A percentile compares a stretch with the other conserved stretches of the same genome.
Conservation (phyloP, 257 asterid species). For the Paulownia fortunei region DNA sequence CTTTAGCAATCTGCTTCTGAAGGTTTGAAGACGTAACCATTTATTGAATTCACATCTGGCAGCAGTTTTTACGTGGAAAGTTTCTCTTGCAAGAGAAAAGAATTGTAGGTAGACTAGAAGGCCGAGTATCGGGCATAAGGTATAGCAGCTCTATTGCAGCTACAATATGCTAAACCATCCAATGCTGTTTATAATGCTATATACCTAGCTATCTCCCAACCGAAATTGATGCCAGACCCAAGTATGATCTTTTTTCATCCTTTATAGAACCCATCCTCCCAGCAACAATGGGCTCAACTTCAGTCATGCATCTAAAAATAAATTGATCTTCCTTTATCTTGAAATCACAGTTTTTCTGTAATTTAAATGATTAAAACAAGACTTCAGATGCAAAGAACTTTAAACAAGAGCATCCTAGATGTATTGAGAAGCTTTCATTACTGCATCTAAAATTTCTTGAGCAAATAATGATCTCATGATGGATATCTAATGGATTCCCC, state of each 20-base stretch:
- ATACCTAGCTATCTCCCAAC: slow-evolving; percentile 13
- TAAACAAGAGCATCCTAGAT: slow-evolving; percentile 10
- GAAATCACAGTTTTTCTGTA: background rate
- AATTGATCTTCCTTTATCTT: background rate
- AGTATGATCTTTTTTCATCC: background rate
- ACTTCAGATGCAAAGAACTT: background rate
- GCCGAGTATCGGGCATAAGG: background rate
- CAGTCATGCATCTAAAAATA: background rate
- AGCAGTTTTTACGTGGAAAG: background rate
- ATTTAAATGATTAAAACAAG: background rate
- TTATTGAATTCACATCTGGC: background rate
- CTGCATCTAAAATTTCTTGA: background rate
- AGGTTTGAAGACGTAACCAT: background rate
- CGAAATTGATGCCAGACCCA: slow-evolving; percentile 2
- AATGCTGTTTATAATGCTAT: background rate
- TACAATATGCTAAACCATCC: background rate
- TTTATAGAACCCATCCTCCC: background rate
- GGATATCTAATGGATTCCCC: background rate
- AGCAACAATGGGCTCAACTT: background rate
- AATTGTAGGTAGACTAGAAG: background rate
- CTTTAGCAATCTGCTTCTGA: background rate
- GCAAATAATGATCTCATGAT: background rate
- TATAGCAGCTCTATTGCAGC: background rate
- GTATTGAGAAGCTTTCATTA: slow-evolving; percentile 1
- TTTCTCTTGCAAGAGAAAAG: background rate